Base-by-base conservation (phyloP, 176 grass and related monocot genomes). In the Lolium multiflorum region DNA sequence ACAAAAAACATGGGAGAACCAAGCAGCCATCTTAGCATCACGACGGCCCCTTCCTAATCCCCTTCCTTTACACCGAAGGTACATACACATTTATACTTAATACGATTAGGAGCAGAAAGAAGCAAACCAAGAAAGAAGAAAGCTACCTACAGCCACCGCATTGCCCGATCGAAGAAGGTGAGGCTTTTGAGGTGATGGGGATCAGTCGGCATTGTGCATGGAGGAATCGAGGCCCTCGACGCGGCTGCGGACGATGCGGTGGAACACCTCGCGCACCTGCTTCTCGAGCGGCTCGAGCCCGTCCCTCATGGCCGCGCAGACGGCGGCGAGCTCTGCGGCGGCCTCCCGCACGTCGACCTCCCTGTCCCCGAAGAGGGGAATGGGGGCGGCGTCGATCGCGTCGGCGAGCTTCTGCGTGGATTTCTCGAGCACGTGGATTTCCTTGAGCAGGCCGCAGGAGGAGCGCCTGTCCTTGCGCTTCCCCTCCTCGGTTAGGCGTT, bases 201-300 rank as follows among this genome's bases (percentile, higher is more conserved):
- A 54, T 98, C 93, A 98, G 47, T 94, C 96, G 8, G 80, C 58
- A 87, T 84, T 88, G 85, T 91, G 86, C 74, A 88, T 91, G 64
- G 89, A 85, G 0, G 94, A 96, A 82, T 99, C 94, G 11, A 99
- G 88, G 39, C 92, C 92, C 69, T 99, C 97, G 1, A 95, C 95
- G 16, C 97, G 97, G 94, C 92, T 97, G 66, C 92, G 86, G 55
- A 97, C 90, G 20, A 99, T 97, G 82, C 94, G 91, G 79, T 93
- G 94, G 89, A 99, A 99, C 9, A 99, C 94, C 85, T 96, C 94
- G 43, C 94, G 93, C 71, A 99, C 88, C 85, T 91, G 97, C 59
- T 70, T 89, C 47, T 99, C 92, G 39, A 97, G 87, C 0, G 94
- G 97, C 79, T 97, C 94, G 6, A 99, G 94, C 3, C 90, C 94